Percentiles rank a stretch among this genome's conserved stretches.
phyloP scores from a whole-genome alignment of 2,329 filamentous ascomycete genomes.

The Hirsutella thompsonii region DNA sequence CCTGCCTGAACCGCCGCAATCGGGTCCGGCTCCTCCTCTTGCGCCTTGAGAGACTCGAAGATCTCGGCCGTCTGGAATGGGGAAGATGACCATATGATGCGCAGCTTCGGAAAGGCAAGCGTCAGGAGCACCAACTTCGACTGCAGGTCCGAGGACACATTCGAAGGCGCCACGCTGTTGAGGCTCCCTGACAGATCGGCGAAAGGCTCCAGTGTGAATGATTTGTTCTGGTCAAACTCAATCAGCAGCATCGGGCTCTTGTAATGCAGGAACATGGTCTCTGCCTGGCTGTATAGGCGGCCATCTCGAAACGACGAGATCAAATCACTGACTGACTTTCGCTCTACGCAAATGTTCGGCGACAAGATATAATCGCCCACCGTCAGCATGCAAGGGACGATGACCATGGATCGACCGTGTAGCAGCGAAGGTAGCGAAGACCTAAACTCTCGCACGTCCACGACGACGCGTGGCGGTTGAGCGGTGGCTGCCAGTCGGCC shows the following conservation, averaged over 20 bases:
- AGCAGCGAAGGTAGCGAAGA: slow-evolving; percentile 84
- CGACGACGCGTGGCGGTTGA: slow-evolving; percentile 78
- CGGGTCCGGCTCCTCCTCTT: slow-evolving; percentile 82
- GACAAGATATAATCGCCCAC: slow-evolving; percentile 94
- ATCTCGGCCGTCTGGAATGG: slow-evolving; percentile 97
- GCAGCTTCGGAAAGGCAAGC: slow-evolving; percentile 76
- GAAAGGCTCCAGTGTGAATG: slow-evolving; percentile 82
- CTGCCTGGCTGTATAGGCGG: slow-evolving; percentile 79
- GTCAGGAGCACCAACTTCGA: slow-evolving; percentile 86
- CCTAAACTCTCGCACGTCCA: slow-evolving; percentile 92
- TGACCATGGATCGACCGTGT: slow-evolving; percentile 75
- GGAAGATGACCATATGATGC: slow-evolving; percentile 86
- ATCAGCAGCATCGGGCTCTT: slow-evolving; percentile 82
- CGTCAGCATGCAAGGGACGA: slow-evolving; percentile 90
- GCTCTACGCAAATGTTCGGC: slow-evolving; percentile 83
- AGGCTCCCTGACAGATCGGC: slow-evolving; percentile 52
- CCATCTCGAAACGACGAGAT: slow-evolving; percentile 88
- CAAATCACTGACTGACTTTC: slow-evolving; percentile 84
- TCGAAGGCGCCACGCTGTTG: slow-evolving; percentile 47
- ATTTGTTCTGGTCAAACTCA: slow-evolving; percentile 95
- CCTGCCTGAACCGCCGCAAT: slow-evolving; percentile 75
- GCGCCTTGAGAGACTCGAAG: slow-evolving; percentile 83
- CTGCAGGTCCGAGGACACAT: slow-evolving; percentile 61
- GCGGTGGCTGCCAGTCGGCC: slow-evolving; percentile 74
- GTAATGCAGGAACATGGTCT: slow-evolving; percentile 93